phyloP scores from a whole-genome alignment of 192 early-diverging fungal genomes.

The Helicostylum pulchrum region DNA sequence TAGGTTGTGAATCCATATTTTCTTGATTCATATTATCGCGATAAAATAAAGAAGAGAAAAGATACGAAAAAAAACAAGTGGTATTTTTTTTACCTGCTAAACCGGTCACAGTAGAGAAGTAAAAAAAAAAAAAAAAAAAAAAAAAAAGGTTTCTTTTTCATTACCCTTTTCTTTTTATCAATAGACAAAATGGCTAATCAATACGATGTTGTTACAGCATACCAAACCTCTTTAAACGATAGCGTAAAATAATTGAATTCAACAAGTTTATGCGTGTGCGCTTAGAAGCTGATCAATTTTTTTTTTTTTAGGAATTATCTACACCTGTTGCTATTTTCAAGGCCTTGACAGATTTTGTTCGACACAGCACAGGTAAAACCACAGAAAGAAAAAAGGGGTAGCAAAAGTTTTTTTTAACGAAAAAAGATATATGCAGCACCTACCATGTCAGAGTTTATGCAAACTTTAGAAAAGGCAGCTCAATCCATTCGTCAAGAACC shows the following conservation, averaged over 20 bases:
- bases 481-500: conserved; percentile 64
- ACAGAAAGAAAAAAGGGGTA: neutral
- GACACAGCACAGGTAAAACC: neutral
- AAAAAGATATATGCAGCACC: conserved; percentile 52
- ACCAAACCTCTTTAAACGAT: conserved; percentile 34
- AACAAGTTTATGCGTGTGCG: too few species aligned
- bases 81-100: neutral
- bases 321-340: conserved; percentile 76
- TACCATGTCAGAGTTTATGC: conserved; percentile 87
- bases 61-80: neutral
- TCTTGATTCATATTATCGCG: neutral
- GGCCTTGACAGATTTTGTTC: conserved; percentile 38
- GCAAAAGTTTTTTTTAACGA: neutral
- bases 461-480: conserved; percentile 65
- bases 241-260: conserved; percentile 22
- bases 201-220: conserved; percentile 36
- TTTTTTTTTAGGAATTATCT: conserved; percentile 52
- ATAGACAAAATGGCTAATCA: neutral
- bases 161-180: too few species aligned
- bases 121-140: neutral
- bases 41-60: neutral
- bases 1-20: neutral
- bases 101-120: neutral
- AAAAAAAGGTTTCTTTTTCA: neutral
- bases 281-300: too few species aligned